Percentiles rank a stretch among this genome's conserved stretches.
phyloP scores from a whole-genome alignment of 2,329 filamentous ascomycete genomes.

The Colletotrichum sp. region DNA sequence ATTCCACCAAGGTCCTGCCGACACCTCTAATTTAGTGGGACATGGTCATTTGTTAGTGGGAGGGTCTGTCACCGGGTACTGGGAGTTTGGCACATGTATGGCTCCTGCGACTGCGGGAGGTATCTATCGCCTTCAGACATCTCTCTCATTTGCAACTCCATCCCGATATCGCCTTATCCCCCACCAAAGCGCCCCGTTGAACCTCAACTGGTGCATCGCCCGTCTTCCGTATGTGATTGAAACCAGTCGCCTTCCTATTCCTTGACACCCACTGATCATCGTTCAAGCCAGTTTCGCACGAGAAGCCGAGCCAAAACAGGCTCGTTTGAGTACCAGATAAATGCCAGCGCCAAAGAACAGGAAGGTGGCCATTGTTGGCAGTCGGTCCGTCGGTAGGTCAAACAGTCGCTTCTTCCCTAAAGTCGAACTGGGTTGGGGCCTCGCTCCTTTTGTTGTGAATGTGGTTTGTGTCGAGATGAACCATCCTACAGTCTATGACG shows the following conservation, averaged over 20 bases:
- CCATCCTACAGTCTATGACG: background rate
- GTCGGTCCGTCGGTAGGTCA: slow-evolving; percentile 76
- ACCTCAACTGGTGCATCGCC: background rate
- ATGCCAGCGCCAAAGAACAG: slow-evolving; percentile 84
- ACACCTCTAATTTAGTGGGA: background rate
- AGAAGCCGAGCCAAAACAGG: background rate
- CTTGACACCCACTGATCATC: background rate
- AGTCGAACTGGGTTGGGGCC: background rate
- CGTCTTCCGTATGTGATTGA: background rate
- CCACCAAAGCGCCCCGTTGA: background rate
- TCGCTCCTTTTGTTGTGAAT: background rate
- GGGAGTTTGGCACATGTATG: background rate
- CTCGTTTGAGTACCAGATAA: slow-evolving; percentile 3
- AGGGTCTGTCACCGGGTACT: background rate
- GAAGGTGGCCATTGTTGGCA: slow-evolving; percentile 96
- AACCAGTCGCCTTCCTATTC: background rate
- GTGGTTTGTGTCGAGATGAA: background rate
- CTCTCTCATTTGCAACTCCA: background rate
- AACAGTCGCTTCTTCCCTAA: background rate
- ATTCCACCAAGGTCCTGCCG: background rate
- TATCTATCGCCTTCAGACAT: background rate
- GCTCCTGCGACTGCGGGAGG: background rate
- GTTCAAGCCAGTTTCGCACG: background rate
- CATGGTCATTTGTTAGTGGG: background rate
- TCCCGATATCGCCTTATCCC: background rate